A percentile compares a stretch with the other conserved stretches of the same genome.
Conservation (phyloP, 2,329 filamentous ascomycete species). For the Pseudocercospora macadamiae region DNA sequence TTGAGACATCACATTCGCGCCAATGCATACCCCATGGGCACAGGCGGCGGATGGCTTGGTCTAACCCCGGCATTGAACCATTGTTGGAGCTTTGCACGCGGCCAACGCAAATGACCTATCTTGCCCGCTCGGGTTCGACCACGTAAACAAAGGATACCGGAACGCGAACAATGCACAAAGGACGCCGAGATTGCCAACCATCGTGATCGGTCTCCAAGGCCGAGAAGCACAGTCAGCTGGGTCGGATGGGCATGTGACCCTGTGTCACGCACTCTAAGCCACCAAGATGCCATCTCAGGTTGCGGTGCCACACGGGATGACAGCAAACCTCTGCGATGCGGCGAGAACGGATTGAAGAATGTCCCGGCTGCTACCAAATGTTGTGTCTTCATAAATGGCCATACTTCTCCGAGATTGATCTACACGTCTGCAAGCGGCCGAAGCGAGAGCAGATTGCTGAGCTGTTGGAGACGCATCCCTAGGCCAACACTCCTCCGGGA, state of each 20-base stretch:
- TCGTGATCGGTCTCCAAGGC: not conserved
- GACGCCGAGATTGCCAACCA: not conserved
- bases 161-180: not conserved
- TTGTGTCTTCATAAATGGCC: too few species aligned
- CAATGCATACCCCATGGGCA: not conserved
- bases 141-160: not conserved
- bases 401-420: too few species aligned
- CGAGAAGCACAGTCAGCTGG: not conserved
- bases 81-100: not conserved
- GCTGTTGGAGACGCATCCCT: too few species aligned
- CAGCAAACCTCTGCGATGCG: too few species aligned
- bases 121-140: not conserved
- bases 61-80: not conserved
- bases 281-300: not conserved
- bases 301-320: not conserved
- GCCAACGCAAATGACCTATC: not conserved
- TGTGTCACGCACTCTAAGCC: not conserved
- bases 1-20: not conserved
- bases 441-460: too few species aligned
- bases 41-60: not conserved
- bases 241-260: not conserved
- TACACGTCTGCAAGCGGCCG: too few species aligned
- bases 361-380: too few species aligned
- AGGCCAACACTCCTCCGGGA: too few species aligned
- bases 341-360: too few species aligned